These are phyloP conservation scores for Mortierella sp. DNA, from an alignment of 371 early-diverging fungal genomes.

Conservation along the genomic window DNA sequence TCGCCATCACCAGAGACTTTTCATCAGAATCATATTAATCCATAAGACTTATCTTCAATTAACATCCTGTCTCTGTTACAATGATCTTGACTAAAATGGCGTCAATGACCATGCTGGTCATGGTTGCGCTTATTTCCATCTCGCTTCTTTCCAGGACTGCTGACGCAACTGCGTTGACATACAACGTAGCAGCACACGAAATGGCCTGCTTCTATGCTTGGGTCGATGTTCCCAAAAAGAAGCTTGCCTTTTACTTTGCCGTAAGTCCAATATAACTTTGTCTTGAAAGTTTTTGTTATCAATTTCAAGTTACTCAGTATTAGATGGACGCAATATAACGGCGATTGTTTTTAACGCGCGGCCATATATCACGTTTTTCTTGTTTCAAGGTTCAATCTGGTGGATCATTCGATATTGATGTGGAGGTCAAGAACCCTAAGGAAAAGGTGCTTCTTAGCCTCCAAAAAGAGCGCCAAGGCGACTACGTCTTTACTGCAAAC, in stretches of 20 bases:
- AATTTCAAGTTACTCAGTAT: not conserved
- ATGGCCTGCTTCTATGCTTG: conserved; percentile 82
- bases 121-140: conserved; percentile 79
- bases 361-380: not conserved
- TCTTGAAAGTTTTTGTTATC: too few relatives aligned
- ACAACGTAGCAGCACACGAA: conserved; percentile 88
- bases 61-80: not conserved
- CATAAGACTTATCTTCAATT: not conserved
- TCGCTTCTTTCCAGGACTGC: conserved; percentile 8
- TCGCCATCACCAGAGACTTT: not conserved
- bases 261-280: conserved; percentile 66
- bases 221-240: conserved; percentile 62
- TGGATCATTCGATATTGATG: conserved; percentile 94
- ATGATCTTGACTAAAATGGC: conserved; percentile 9
- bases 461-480: conserved; percentile 89
- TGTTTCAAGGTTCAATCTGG: conserved; percentile 87
- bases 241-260: conserved; percentile 82
- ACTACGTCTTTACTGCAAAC: conserved; percentile 88
- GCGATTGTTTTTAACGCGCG: not conserved
- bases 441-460: conserved; percentile 73
- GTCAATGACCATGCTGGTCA: conserved; percentile 67
- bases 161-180: conserved; percentile 79
- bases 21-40: not conserved
- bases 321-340: not conserved
- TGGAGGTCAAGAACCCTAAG: conserved; percentile 83